A percentile compares a stretch with the other conserved stretches of the same genome.
Conservation (phyloP, 1,284 basidiomycete genomes). For the Tilletia walkeri region DNA sequence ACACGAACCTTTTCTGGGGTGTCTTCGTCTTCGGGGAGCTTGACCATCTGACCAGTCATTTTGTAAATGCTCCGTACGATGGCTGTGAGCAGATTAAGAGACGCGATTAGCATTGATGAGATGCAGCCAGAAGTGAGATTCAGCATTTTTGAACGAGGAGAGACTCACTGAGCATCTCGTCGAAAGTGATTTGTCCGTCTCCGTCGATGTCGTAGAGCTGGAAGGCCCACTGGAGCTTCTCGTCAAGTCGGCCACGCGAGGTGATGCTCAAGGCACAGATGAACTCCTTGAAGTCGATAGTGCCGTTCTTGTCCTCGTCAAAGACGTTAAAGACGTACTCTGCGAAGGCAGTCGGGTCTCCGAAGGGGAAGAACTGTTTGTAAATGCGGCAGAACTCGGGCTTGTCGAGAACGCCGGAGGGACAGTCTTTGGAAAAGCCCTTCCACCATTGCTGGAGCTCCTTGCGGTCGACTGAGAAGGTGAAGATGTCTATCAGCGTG, state of each 20-base stretch:
- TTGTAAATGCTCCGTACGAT: conserved; percentile 55
- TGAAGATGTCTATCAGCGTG: not conserved
- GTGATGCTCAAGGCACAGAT: conserved; percentile 96
- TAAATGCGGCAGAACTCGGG: conserved; percentile 96
- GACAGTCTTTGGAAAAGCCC: conserved; percentile 98
- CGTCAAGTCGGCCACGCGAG: conserved; percentile 86
- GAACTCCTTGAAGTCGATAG: conserved; percentile 69
- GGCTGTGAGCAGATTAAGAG: conserved; percentile 25
- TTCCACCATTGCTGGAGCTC: conserved; percentile 99
- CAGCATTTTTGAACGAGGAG: not conserved
- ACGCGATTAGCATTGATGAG: no score
- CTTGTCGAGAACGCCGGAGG: conserved; percentile 93
- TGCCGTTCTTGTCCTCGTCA: conserved; percentile 55
- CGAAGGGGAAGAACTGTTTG: conserved; percentile 98
- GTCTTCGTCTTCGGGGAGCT: conserved; percentile 93
- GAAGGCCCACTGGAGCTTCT: conserved; percentile 99
- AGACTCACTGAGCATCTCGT: conserved; percentile 74
- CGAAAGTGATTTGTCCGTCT: conserved; percentile 92
- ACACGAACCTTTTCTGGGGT: conserved; percentile 87
- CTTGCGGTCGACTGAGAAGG: conserved; percentile 86
- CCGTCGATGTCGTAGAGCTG: conserved; percentile 97
- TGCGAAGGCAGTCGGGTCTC: conserved; percentile 93
- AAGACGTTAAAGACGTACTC: conserved; percentile 90
- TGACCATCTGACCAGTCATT: conserved; percentile 86
- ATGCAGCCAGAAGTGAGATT: not conserved